These are phyloP conservation scores for Fusarium goolgardi DNA, from an alignment of 2,329 filamentous ascomycete genomes.

Conservation along the genomic window DNA sequence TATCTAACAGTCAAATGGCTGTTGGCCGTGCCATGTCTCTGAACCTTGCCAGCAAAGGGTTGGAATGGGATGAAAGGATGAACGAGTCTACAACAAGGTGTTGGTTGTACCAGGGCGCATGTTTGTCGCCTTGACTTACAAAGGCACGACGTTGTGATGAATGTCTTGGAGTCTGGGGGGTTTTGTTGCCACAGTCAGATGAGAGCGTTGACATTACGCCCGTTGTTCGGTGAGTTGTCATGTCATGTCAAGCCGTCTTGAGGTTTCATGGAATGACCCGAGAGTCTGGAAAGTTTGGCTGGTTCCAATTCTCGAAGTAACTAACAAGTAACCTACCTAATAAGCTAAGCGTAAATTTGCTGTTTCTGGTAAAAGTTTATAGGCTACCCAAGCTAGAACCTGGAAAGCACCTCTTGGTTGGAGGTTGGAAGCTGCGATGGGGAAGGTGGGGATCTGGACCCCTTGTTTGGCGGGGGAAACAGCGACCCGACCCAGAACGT, in stretches of 20 bases:
- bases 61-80: slow-evolving; percentile 2
- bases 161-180: slow-evolving; percentile 9
- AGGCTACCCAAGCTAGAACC: not conserved
- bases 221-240: slow-evolving; percentile 3
- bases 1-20: slow-evolving; percentile 15
- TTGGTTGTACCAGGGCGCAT: not conserved
- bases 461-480: slow-evolving; percentile 28
- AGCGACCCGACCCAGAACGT: slow-evolving; percentile 17
- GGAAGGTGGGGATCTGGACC: slow-evolving; percentile 25
- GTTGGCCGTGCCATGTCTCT: slow-evolving; percentile 17
- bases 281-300: slow-evolving; percentile 32
- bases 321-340: not conserved
- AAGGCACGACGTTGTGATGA: slow-evolving; percentile 1
- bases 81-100: not conserved
- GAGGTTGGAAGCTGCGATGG: slow-evolving; percentile 3
- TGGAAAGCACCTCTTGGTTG: not conserved
- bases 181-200: slow-evolving; percentile 1
- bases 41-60: not conserved
- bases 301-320: not conserved
- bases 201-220: slow-evolving; percentile 13
- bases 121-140: not conserved
- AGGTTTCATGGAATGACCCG: slow-evolving; percentile 33
- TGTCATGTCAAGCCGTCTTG: slow-evolving; percentile 3
- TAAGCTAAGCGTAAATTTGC: slow-evolving; percentile 6
- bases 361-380: slow-evolving; percentile 4